These are phyloP conservation scores for Phytophthora litchii DNA, from an alignment of 352 stramenopile species.

Conservation along the genomic window DNA sequence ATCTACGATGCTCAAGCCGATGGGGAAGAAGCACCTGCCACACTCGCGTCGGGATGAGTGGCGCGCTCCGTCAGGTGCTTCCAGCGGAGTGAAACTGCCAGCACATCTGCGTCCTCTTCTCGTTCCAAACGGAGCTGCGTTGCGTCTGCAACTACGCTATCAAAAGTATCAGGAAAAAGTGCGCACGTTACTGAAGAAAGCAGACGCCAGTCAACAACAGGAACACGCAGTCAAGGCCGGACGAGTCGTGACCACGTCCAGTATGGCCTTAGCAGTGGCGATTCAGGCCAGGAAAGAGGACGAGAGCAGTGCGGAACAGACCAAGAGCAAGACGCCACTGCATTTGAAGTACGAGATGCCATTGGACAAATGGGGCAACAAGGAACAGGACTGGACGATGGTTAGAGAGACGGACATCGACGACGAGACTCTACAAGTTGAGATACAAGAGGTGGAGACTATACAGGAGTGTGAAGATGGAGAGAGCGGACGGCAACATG, in stretches of 20 bases:
- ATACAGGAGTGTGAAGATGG: slow-evolving; percentile 9
- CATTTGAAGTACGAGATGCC: slow-evolving; percentile 8
- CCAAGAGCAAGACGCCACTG: slow-evolving; percentile 11
- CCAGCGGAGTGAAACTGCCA: slow-evolving; percentile 32
- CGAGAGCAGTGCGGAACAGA: slow-evolving; percentile 14
- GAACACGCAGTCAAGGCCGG: slow-evolving; percentile 28
- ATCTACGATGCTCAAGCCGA: slow-evolving; percentile 49
- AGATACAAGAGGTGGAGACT: neutral
- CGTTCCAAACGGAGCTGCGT: slow-evolving; percentile 46
- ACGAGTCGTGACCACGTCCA: slow-evolving; percentile 51
- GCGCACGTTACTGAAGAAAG: slow-evolving; percentile 62
- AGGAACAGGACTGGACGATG: slow-evolving; percentile 22
- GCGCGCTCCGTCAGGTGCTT: slow-evolving; percentile 14
- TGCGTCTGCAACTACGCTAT: slow-evolving; percentile 79
- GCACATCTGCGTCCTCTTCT: slow-evolving; percentile 41
- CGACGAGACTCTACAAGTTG: neutral
- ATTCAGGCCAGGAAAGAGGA: slow-evolving; percentile 44
- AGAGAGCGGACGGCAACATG: slow-evolving; percentile 24
- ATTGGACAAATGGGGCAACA: slow-evolving; percentile 12
- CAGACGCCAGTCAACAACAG: slow-evolving; percentile 43
- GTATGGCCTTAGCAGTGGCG: slow-evolving; percentile 63
- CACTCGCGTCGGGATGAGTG: slow-evolving; percentile 38
- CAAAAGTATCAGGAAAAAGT: slow-evolving; percentile 76
- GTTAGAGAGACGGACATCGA: neutral
- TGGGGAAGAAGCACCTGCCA: slow-evolving; percentile 47